phyloP scores from a whole-genome alignment of 192 early-diverging fungal species.

The Coemansia sp. region DNA sequence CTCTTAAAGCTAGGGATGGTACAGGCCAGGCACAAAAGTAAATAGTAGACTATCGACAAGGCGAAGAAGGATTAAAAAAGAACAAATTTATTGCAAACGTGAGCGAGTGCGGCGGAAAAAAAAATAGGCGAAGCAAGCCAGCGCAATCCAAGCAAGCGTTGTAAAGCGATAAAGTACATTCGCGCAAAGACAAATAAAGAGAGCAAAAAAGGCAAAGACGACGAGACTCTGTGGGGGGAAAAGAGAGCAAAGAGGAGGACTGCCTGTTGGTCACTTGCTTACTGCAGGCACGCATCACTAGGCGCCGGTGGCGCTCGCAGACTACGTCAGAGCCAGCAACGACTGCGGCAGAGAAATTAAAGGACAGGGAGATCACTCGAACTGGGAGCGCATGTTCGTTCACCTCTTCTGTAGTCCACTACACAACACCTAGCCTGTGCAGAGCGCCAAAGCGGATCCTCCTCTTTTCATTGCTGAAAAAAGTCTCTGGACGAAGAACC shows the following conservation, averaged over 20 bases:
- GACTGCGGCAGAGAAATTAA: background rate
- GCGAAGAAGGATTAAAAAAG: background rate
- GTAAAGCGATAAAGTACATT: constrained; percentile 54
- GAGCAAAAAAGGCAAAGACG: background rate
- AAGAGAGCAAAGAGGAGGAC: background rate
- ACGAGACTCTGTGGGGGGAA: background rate
- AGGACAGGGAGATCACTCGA: background rate
- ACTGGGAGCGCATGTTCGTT: constrained; percentile 8
- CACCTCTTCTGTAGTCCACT: constrained; percentile 19
- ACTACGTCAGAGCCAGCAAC: background rate
- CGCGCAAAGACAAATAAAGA: constrained; percentile 31
- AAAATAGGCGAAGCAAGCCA: constrained; percentile 2
- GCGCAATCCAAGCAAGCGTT: background rate
- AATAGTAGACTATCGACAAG: background rate
- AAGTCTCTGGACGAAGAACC: background rate
- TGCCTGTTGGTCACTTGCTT: background rate
- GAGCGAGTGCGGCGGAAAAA: constrained; percentile 11
- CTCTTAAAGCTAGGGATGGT: background rate
- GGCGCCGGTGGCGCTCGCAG: background rate
- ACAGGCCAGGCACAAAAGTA: background rate
- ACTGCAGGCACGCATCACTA: background rate
- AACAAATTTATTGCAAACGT: constrained; percentile 10
- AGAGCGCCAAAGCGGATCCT: background rate
- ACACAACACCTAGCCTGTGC: background rate
- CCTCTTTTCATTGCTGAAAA: background rate